Base-by-base conservation (phyloP, 768 basidiomycete genomes). In the Termitomyces sp. region DNA sequence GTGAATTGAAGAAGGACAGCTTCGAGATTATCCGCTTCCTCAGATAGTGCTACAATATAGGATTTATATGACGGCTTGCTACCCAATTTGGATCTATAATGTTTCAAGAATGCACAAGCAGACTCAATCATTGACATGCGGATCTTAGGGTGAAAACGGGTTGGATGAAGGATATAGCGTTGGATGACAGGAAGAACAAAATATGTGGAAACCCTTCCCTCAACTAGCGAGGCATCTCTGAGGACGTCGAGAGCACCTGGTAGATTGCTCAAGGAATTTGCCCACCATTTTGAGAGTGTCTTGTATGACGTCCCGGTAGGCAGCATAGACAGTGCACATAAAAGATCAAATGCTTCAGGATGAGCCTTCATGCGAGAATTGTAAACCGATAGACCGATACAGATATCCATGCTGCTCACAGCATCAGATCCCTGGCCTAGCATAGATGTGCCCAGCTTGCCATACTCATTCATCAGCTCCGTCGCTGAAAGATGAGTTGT, bases 131-230 rank as follows among this genome's bases (percentile, higher is more conserved):
- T 58, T 27, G 35, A 9, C 6, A 44, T 12, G 11, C 31, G 57
- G 2, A 60, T 46, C 1, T 52, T 20, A 2, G 9, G n/a, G 7
- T 56, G 27, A 10, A 62, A 54, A 18, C 56, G 59, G 32, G 55
- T 25, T 23, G 52, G 27, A 27, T 50, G 53, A 5, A 45, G 29
- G 54, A 63, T 60, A 36, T 63, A 65, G 5, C 55, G 43, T 29
- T 57, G 58, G 20, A 66, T 53, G 41, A 62, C 63, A 7, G 64
- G 63, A 5, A 54, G 61, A 20, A 63, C 58, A 23, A 39, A 60
- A 36, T 45, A 49, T 3, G 59, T 56, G 5, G 53, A 56, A 5
- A 12, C 33, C 13, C 36, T 42, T 16, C 43, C 25, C 3, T 36
- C 42, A 1, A 58, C 46, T 18, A 60, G 52, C 4, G 54, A 47